Conservation (phyloP, 768 basidiomycete species). For the Collybia sp. region DNA sequence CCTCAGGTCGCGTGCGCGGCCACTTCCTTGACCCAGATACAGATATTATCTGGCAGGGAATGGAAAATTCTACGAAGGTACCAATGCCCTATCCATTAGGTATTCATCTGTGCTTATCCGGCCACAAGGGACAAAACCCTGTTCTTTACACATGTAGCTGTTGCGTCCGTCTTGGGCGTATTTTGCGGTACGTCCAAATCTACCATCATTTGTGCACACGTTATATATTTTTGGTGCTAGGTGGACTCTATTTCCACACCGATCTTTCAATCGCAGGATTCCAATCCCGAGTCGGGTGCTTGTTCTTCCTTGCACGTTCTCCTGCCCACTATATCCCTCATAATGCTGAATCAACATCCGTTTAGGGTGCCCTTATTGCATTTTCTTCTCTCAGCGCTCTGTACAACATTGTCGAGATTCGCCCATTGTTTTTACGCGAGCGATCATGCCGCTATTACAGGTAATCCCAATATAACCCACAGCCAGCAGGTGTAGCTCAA, state of each 20-base stretch:
- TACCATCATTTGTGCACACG: neutral
- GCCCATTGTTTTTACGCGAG: conserved; percentile 87
- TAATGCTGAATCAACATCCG: conserved; percentile 5
- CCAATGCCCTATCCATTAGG: neutral
- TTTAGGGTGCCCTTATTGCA: conserved; percentile 84
- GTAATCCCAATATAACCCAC: conserved; percentile 25
- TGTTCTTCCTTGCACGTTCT: conserved; percentile 81
- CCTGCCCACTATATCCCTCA: neutral
- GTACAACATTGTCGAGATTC: conserved; percentile 80
- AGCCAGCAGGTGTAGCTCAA: neutral
- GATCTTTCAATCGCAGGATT: conserved; percentile 84
- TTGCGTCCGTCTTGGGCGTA: conserved; percentile 73
- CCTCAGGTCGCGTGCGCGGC: conserved; percentile 42
- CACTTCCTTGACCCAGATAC: conserved; percentile 86
- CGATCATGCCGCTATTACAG: conserved; percentile 84
- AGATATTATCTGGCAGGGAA: conserved; percentile 79
- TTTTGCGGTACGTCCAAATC: conserved; percentile 64
- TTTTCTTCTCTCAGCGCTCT: conserved; percentile 89
- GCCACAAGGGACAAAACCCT: conserved; percentile 72
- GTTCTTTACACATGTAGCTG: conserved; percentile 72
- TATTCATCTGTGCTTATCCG: neutral
- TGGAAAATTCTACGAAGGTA: conserved; percentile 77
- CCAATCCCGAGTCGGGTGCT: conserved; percentile 87
- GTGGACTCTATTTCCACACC: conserved; percentile 84
- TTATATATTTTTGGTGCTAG: conserved; percentile 24